Evolutionary conservation across 2,329 filamentous ascomycete species (phyloP), one percentile per base, ranked within the genome.

Genomic region (Ophiostoma ulmi): DNA sequence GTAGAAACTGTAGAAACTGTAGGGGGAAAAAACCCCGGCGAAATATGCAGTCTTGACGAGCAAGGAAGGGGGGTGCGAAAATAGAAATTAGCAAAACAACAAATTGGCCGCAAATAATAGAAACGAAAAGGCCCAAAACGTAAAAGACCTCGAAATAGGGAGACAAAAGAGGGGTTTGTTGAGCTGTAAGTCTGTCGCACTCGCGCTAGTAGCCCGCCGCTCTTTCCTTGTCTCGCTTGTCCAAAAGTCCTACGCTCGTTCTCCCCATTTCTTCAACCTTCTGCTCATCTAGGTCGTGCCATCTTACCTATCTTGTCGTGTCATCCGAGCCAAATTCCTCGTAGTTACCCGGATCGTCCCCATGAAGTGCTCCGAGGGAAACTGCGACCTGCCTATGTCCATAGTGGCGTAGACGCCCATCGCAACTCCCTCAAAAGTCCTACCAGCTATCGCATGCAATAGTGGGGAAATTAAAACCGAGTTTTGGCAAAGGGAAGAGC

Each of bases 231-330:
- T 71, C 66, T 66, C 58, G 66, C 38, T 26, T 67, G 36, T 65
- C 39, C 65, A 35, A 70, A 71, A 71, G 70, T 69, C 68, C 70
- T 70, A 69, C 67, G 70, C 48, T 70, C 64, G n/a, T 72, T 67
- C 52, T 52, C 64, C 11, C 52, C 65, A 26, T 65, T 58, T 41
- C 64, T 66, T 38, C 39, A 58, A 58, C 58, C 52, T 58, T 63
- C 68, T 11, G 38, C 55, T 48, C 48, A 36, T 26, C 48, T n/a
- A 22, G 48, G 35, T 55, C 44, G 67, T 55, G 64, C 64, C 64
- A 39, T 66, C 64, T 66, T 66, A 38, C 64, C 64, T 44, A 41
- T 66, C 64, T 44, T 41, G 39, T 67, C 64, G 39, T 67, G 65
- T 67, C 36, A 48, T 64, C 39, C 58, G 69, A 52, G 67, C 38